Percentiles rank a stretch among this genome's conserved stretches.
Evolutionary conservation across 1,284 basidiomycete genomes (phyloP).

Genomic region (Puccinia polysora): DNA sequence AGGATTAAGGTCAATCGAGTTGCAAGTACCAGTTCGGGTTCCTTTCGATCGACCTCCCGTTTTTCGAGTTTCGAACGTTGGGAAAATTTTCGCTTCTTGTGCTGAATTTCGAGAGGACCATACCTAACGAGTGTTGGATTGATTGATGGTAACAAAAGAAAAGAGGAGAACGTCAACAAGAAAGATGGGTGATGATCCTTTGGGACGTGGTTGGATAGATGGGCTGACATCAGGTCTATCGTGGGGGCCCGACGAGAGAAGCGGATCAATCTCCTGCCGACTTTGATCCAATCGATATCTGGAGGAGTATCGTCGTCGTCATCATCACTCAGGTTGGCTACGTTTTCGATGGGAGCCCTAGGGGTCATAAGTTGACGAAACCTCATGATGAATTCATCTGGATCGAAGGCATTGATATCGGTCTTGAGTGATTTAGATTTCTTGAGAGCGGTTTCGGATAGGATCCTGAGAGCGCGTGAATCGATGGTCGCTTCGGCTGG

Average conservation of each 20-base stretch:
- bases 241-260: slow-evolving; percentile 35
- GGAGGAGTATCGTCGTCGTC: slow-evolving; percentile 49
- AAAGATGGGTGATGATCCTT: neutral
- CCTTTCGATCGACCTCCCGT: slow-evolving; percentile 12
- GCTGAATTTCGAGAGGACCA: slow-evolving; percentile 31
- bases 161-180: neutral
- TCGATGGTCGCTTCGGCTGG: slow-evolving; percentile 51
- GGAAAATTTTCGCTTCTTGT: slow-evolving; percentile 18
- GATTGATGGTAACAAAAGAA: neutral
- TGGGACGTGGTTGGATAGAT: neutral
- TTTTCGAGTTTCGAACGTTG: slow-evolving; percentile 13
- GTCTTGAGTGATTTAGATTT: slow-evolving; percentile 81
- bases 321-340: slow-evolving; percentile 54
- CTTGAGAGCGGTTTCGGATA: slow-evolving; percentile 55
- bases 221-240: slow-evolving; percentile 26
- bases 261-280: slow-evolving; percentile 21
- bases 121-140: slow-evolving; percentile 1
- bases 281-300: slow-evolving; percentile 33
- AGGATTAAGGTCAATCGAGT: neutral
- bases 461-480: slow-evolving; percentile 48
- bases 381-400: slow-evolving; percentile 72
- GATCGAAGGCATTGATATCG: slow-evolving; percentile 71
- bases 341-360: slow-evolving; percentile 53
- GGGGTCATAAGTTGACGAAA: slow-evolving; percentile 69
- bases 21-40: slow-evolving; percentile 15